Percentiles rank a stretch among this genome's conserved stretches.
These are phyloP conservation scores for Naematelia encephala DNA, from an alignment of 768 basidiomycete species.

Conservation along the genomic window DNA sequence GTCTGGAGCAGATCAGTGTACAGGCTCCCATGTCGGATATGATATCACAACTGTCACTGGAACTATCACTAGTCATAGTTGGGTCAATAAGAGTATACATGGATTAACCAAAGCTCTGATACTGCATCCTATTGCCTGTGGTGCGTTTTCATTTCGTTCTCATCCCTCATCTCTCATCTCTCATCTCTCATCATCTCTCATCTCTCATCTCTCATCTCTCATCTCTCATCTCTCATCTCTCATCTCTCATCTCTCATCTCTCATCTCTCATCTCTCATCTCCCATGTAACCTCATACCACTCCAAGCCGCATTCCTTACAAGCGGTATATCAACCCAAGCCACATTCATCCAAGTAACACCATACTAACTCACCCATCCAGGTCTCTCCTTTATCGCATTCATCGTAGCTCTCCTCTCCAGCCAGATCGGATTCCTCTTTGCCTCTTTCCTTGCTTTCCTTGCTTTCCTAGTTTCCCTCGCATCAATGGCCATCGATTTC, in stretches of 20 bases:
- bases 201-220: background rate
- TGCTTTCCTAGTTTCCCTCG: conserved; percentile 47
- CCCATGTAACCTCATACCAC: too few species aligned
- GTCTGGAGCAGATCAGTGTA: conserved; percentile 10
- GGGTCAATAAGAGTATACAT: conserved; percentile 21
- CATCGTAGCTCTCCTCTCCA: conserved; percentile 44
- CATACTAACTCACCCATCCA: conserved; percentile 9
- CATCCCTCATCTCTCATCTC: background rate
- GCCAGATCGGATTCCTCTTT: conserved; percentile 47
- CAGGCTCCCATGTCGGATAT: conserved; percentile 22
- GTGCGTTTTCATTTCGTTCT: conserved; percentile 21
- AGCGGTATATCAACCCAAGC: too few species aligned
- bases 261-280: too few species aligned
- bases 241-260: background rate
- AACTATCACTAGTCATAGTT: conserved; percentile 8
- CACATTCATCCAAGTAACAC: too few species aligned
- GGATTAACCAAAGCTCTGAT: conserved; percentile 45
- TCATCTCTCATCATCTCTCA: background rate
- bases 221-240: background rate
- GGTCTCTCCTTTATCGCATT: conserved; percentile 49
- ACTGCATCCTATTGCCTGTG: conserved; percentile 48
- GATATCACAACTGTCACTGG: conserved; percentile 21
- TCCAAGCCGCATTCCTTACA: too few species aligned
- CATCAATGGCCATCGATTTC: conserved; percentile 46
- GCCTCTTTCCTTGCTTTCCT: conserved; percentile 40